A percentile compares a stretch with the other conserved stretches of the same genome.
phyloP scores from a whole-genome alignment of 225 moss, liverwort and hornwort species.

The Ulota crispa region DNA sequence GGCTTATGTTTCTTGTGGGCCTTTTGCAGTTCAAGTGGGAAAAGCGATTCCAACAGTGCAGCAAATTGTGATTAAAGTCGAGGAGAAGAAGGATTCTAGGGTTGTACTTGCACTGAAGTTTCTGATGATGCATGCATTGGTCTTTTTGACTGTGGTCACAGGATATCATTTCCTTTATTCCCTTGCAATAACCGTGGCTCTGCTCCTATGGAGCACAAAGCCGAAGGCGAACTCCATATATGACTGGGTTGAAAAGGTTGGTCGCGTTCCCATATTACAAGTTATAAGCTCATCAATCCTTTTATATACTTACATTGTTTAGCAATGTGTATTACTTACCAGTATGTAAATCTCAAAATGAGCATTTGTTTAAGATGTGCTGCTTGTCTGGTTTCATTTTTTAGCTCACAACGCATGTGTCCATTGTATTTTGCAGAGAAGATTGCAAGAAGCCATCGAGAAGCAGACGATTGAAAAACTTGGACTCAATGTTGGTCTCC shows the following conservation, averaged over 20 bases:
- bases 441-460: slow-evolving; percentile 58
- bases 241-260: slow-evolving; percentile 82
- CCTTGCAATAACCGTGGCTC: slow-evolving; percentile 53
- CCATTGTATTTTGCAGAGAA: slow-evolving; percentile 49
- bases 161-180: slow-evolving; percentile 73
- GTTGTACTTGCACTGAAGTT: slow-evolving; percentile 38
- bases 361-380: background rate
- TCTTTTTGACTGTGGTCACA: slow-evolving; percentile 61
- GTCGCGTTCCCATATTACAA: background rate
- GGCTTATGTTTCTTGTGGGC: slow-evolving; percentile 5
- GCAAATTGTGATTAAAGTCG: slow-evolving; percentile 39
- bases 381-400: background rate
- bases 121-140: slow-evolving; percentile 69
- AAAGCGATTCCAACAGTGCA: slow-evolving; percentile 29
- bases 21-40: slow-evolving; percentile 42
- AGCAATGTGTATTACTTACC: background rate
- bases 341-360: background rate
- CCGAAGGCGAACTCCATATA: slow-evolving; percentile 77
- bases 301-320: background rate
- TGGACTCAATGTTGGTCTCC: slow-evolving; percentile 62
- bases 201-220: slow-evolving; percentile 88
- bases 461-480: slow-evolving; percentile 68
- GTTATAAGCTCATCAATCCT: slow-evolving; percentile 3
- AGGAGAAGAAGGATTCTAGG: slow-evolving; percentile 40
- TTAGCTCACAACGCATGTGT: background rate